Percentiles rank a stretch among this genome's conserved stretches.
phyloP scores from a whole-genome alignment of 345 rosid species.

The Rhodomyrtus tomentosa region DNA sequence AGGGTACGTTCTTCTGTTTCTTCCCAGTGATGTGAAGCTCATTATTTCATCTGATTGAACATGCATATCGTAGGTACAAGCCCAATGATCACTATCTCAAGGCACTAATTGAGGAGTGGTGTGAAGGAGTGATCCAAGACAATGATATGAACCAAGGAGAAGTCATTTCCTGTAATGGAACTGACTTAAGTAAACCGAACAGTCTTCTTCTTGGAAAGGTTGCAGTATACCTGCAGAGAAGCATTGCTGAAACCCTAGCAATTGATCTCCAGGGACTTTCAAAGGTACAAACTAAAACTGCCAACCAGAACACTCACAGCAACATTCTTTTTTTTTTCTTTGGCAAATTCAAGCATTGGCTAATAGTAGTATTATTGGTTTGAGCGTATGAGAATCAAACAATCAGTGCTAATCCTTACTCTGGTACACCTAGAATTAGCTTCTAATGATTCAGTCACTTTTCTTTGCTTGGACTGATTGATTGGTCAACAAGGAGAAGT shows the following conservation, averaged over 20 bases:
- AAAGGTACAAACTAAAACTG: constrained; percentile 24
- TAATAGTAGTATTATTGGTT: background rate
- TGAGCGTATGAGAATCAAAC: background rate
- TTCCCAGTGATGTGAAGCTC: background rate
- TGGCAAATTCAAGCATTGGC: background rate
- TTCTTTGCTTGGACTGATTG: background rate
- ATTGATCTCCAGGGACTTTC: constrained; percentile 76
- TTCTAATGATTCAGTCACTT: background rate
- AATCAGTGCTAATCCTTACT: background rate
- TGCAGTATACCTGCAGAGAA: constrained; percentile 56
- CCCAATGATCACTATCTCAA: constrained; percentile 76
- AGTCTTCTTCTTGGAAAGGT: constrained; percentile 72
- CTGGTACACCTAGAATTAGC: background rate
- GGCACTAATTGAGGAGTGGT: constrained; percentile 90
- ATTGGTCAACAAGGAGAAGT: background rate
- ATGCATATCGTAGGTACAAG: constrained; percentile 40
- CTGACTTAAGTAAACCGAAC: constrained; percentile 31
- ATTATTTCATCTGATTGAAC: background rate
- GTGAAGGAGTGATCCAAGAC: constrained; percentile 78
- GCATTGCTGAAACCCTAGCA: constrained; percentile 39
- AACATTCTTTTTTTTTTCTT: background rate
- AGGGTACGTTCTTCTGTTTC: constrained; percentile 37
- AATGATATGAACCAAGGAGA: constrained; percentile 22
- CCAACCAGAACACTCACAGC: background rate
- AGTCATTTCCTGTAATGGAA: constrained; percentile 17